Evolutionary conservation across 805 yeast genomes (phyloP), one percentile per base, ranked within the genome.

Genomic region (Brettanomyces naardenensis): DNA sequence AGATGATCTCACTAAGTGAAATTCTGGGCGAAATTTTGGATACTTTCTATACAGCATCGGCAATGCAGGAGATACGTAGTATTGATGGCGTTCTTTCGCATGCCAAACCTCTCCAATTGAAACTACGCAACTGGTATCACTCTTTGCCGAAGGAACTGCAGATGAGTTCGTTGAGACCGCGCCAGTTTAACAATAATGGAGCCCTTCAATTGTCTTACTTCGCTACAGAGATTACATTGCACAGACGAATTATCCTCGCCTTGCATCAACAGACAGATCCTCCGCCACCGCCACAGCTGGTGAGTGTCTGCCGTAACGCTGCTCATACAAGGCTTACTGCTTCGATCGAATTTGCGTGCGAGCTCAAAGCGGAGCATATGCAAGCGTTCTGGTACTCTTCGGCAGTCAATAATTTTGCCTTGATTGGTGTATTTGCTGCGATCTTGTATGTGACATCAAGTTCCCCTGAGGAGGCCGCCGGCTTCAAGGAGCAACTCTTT

Each of bases 311-410:
- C 54, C 69, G 95, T 31, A 67, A 80, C 21, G 95, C 96, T 0
- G 97, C 96, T 2, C 76, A 71, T 41, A 81, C 94, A 2, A 66
- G 97, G 51, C 65, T 89, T 14, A 61, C 74, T 6, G 95, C 95
- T 0, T 85, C 95, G 1, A 74, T 84, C 43, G 92, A 83, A 38
- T 83, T 86, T 56, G 78, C 85, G 7, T 64, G 80, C 35, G 80
- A 77, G 42, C 66, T 89, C 55, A 80, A 78, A 47, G 80, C 82
- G 7, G 95, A 87, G 47, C 95, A 87, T 52, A 69, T 86, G 34
- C 89, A 80, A 53, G 76, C 95, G 9, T 88, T 87, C 56, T 89
- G 96, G 96, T 92, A 85, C 59, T 75, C 88, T 2, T 75, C 88
- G 2, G 74, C 95, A 0, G 69, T 92, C 0, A 70, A 82, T 11